phyloP scores from a whole-genome alignment of 2,329 filamentous ascomycete genomes.

The Diplodia sapinea region DNA sequence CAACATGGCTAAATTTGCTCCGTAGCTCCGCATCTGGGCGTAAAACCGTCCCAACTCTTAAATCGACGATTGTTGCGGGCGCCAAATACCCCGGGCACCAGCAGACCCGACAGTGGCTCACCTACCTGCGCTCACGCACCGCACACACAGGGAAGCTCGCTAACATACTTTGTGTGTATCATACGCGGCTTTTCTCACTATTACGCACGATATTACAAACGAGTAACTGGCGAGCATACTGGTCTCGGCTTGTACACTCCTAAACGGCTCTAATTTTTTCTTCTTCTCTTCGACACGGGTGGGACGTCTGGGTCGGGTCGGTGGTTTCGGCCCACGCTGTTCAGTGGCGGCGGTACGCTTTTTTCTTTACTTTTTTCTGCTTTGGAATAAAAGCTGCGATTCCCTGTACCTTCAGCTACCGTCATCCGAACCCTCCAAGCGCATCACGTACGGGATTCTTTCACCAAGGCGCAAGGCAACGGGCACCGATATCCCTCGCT shows the following conservation, averaged over 20 bases:
- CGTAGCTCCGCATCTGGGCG: constrained; percentile 60
- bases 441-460: constrained; percentile 25
- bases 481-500: constrained; percentile 31
- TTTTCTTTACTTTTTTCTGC: constrained; percentile 27
- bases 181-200: constrained; percentile 21
- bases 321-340: constrained; percentile 30
- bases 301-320: constrained; percentile 30
- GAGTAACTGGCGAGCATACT: constrained; percentile 31
- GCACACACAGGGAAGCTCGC: constrained; percentile 17
- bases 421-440: constrained; percentile 30
- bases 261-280: constrained; percentile 32
- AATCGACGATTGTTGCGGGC: constrained; percentile 29
- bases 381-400: constrained; percentile 32
- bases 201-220: constrained; percentile 32
- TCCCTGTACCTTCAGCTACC: constrained; percentile 31
- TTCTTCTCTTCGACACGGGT: constrained; percentile 29
- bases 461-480: constrained; percentile 29
- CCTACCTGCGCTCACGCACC: constrained; percentile 35
- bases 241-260: constrained; percentile 32
- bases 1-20: constrained; percentile 6
- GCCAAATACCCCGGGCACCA: constrained; percentile 22
- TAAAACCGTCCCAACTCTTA: constrained; percentile 37
- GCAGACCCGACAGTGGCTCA: constrained; percentile 21
- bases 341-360: constrained; percentile 29
- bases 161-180: constrained; percentile 30